Conservation (phyloP, 2,329 filamentous ascomycete species). For the Fusarium verticillioides region DNA sequence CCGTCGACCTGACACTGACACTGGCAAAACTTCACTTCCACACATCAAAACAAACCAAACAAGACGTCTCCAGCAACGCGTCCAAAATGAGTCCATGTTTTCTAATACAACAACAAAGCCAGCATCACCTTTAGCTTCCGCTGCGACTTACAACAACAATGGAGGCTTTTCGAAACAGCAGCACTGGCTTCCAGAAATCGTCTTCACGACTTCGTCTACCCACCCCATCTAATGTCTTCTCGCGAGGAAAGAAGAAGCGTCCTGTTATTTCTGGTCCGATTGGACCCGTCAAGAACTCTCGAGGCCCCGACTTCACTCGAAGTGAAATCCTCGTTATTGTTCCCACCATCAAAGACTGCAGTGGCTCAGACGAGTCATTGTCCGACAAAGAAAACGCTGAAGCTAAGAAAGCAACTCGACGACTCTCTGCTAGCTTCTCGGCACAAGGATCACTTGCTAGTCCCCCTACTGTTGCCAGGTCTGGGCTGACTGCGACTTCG, state of each 20-base stretch:
- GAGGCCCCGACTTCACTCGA: conserved; percentile 50
- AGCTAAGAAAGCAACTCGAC: conserved; percentile 35
- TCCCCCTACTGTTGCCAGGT: conserved; percentile 47
- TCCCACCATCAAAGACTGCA: conserved; percentile 51
- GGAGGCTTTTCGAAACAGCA: conserved; percentile 25
- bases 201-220: conserved; percentile 25
- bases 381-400: conserved; percentile 3
- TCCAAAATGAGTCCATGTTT: neutral
- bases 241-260: conserved; percentile 36
- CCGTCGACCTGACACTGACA: neutral
- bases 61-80: neutral
- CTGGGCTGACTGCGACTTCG: conserved; percentile 38
- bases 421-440: conserved; percentile 48
- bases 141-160: conserved; percentile 2
- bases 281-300: conserved; percentile 52
- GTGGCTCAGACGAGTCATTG: conserved; percentile 33
- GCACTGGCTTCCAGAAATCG: conserved; percentile 8
- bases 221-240: conserved; percentile 21
- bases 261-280: conserved; percentile 51
- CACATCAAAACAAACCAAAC: neutral
- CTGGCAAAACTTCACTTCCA: neutral
- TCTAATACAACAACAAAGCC: neutral
- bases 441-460: conserved; percentile 40
- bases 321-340: conserved; percentile 51
- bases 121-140: neutral